Base-by-base conservation (phyloP, 768 basidiomycete species). In the Mycena galopus region DNA sequence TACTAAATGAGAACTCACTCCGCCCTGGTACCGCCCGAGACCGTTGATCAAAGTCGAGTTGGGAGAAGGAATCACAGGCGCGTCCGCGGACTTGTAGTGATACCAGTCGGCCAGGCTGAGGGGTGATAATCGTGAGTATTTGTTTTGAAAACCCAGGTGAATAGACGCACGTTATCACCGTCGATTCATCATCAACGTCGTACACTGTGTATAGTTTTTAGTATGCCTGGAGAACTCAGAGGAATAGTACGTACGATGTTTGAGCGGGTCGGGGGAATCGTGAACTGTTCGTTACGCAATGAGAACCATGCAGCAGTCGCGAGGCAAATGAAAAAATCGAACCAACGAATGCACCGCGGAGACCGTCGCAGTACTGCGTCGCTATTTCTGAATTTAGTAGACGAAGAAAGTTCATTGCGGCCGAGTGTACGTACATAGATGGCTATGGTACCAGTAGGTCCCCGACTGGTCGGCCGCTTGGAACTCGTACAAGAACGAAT, bases 361-460 rank as follows among this genome's bases (percentile, higher is more conserved):
- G 81, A 0, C 89, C 89, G 65, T 90, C 89, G 61, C 89, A 90
- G 67, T 90, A 90, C 78, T 90, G 89, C 0, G 84, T 84, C 7
- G 82, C 83, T 33, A n/a, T n/a, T n/a, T 79, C 74, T 74, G 50
- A 81, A 57, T 82, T 83, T 64, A 86, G 84, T 81, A 83, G 4
- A 19, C 19, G 9, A 9, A 37, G 19, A 14, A n/a, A 33, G n/a
- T n/a, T n/a, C n/a, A 23, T 32, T 3, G 19, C 7, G n/a, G 35
- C 8, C 10, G 21, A 44, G 7, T 19, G 35, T 7, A 77, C 78
- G 23, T 56, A 83, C 82, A 79, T 77, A 86, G 75, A 70, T 81
- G 80, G 17, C 77, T 80, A 61, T 79, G 78, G 44, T 79, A 83
- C 87, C 88, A 89, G 71, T 83, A 89, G 9, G 80, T 76, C 67